A percentile compares a stretch with the other conserved stretches of the same genome.
phyloP scores from a whole-genome alignment of 768 basidiomycete genomes.

The Phylloporus arenicola region DNA sequence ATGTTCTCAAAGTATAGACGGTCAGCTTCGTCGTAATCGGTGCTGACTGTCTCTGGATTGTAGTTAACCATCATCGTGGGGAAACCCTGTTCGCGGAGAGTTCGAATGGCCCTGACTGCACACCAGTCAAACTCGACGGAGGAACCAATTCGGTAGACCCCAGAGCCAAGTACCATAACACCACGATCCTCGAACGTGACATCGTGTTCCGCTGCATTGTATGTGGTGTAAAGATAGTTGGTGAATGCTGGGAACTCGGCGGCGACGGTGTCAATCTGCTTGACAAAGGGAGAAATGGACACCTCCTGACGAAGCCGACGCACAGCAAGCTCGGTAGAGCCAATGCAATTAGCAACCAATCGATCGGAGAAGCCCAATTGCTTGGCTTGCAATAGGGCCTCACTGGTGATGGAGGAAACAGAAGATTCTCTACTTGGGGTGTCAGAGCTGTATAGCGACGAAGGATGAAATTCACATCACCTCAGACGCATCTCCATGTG shows the following conservation, averaged over 20 bases:
- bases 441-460: slow-evolving; percentile 1
- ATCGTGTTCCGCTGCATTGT: slow-evolving; percentile 95
- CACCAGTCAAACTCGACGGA: slow-evolving; percentile 99
- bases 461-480: slow-evolving; percentile 39
- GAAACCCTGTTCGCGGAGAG: slow-evolving; percentile 88
- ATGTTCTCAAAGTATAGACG: slow-evolving; percentile 99
- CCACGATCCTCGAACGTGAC: slow-evolving; percentile 85
- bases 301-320: slow-evolving; percentile 83
- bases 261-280: slow-evolving; percentile 98
- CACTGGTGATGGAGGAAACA: slow-evolving; percentile 55
- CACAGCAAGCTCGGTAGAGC: slow-evolving; percentile 90
- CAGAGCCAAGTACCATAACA: slow-evolving; percentile 96
- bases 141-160: slow-evolving; percentile 97
- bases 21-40: slow-evolving; percentile 98
- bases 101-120: slow-evolving; percentile 94
- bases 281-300: slow-evolving; percentile 84
- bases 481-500: slow-evolving; percentile 71
- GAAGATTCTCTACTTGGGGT: slow-evolving; percentile 47
- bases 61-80: slow-evolving; percentile 99
- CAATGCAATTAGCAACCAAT: slow-evolving; percentile 75
- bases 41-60: slow-evolving; percentile 98
- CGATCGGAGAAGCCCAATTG: slow-evolving; percentile 96
- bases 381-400: slow-evolving; percentile 75
- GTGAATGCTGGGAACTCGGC: slow-evolving; percentile 99
- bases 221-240: slow-evolving; percentile 98